Conservation (phyloP, 2,329 filamentous ascomycete species). For the Purpureocillium lavendulum region DNA sequence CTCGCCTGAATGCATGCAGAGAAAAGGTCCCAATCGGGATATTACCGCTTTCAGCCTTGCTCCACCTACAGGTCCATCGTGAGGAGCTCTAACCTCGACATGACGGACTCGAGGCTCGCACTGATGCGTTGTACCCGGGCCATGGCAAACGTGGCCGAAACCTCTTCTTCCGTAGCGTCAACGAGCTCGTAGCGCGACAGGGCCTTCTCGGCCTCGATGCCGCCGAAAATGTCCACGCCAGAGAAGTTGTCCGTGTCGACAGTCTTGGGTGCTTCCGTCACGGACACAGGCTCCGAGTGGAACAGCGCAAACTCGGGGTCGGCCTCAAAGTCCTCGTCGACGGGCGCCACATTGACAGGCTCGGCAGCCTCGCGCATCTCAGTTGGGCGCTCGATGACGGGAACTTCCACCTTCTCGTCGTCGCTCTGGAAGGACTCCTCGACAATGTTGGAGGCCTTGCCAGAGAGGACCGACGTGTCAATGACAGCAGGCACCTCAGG, state of each 20-base stretch:
- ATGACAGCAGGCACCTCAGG: constrained; percentile 56
- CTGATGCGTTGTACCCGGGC: constrained; percentile 42
- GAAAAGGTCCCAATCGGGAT: neutral
- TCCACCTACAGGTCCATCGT: constrained; percentile 22
- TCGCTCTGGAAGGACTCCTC: constrained; percentile 34
- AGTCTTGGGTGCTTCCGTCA: constrained; percentile 22
- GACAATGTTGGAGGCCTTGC: constrained; percentile 55
- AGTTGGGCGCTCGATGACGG: constrained; percentile 40
- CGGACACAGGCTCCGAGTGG: constrained; percentile 30
- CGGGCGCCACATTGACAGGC: constrained; percentile 14
- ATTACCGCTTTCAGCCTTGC: too few species aligned
- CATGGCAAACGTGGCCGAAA: constrained; percentile 33
- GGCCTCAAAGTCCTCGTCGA: constrained; percentile 52
- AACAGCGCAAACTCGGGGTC: constrained; percentile 56
- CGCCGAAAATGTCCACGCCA: constrained; percentile 37
- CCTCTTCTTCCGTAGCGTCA: constrained; percentile 43
- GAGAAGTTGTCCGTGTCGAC: constrained; percentile 33
- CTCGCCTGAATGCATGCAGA: neutral
- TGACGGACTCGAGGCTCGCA: constrained; percentile 23
- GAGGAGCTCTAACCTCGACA: constrained; percentile 28
- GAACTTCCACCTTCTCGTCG: constrained; percentile 49
- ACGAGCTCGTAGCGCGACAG: constrained; percentile 56
- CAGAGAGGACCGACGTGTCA: constrained; percentile 55
- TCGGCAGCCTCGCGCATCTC: constrained; percentile 23
- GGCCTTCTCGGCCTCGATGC: constrained; percentile 55